Evolutionary conservation across 805 yeast species (phyloP).

Genomic region (Brettanomyces sp.): DNA sequence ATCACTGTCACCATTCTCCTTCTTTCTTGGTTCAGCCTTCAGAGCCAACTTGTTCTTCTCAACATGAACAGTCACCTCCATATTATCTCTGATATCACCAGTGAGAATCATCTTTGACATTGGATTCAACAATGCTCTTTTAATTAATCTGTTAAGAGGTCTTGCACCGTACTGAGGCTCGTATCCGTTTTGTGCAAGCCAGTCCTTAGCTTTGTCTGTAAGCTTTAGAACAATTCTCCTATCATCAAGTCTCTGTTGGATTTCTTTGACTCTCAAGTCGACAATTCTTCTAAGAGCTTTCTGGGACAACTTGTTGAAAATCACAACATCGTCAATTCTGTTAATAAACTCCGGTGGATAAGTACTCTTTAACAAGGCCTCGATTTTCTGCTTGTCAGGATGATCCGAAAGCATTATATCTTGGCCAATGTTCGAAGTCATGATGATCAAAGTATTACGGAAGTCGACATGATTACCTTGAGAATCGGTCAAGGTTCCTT

Average conservation of each 20-base stretch:
- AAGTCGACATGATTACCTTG: conserved; percentile 93
- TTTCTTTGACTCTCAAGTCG: conserved; percentile 74
- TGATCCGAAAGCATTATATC: conserved; percentile 69
- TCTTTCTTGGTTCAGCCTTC: background rate
- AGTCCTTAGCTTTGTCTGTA: conserved; percentile 55
- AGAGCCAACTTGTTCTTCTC: conserved; percentile 18
- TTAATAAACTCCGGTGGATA: conserved; percentile 96
- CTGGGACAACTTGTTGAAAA: conserved; percentile 84
- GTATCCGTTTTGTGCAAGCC: conserved; percentile 81
- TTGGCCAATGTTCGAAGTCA: conserved; percentile 97
- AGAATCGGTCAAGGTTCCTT: conserved; percentile 89
- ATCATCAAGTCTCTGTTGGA: conserved; percentile 67
- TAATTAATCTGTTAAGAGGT: conserved; percentile 86
- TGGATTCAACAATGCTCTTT: conserved; percentile 77
- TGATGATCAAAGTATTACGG: conserved; percentile 87
- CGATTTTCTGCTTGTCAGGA: conserved; percentile 50
- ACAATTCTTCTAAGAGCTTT: conserved; percentile 69
- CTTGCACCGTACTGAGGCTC: conserved; percentile 93
- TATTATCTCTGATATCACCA: conserved; percentile 62
- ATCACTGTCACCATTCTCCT: background rate
- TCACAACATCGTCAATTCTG: conserved; percentile 87
- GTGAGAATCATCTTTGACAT: conserved; percentile 71
- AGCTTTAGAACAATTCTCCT: conserved; percentile 58
- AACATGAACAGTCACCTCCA: conserved; percentile 42
- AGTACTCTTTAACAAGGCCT: conserved; percentile 55